A percentile compares a stretch with the other conserved stretches of the same genome.
Conservation (phyloP, 805 yeast genomes). For the Candida germanica region DNA sequence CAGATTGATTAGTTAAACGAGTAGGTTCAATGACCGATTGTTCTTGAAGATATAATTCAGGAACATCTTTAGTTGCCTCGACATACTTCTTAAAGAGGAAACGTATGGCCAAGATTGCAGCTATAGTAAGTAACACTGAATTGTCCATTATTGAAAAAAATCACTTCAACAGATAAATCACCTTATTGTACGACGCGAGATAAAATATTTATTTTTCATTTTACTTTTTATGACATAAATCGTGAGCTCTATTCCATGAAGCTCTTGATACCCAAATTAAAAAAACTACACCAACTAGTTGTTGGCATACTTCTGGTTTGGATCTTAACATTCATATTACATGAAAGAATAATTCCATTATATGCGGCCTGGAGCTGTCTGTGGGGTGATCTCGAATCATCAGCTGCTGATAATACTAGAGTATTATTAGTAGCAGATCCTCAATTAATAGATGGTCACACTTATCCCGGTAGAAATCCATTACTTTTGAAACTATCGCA, state of each 20-base stretch:
- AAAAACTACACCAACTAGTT: slow-evolving; percentile 27
- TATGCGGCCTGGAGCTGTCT: slow-evolving; percentile 24
- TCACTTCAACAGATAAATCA: too few species aligned
- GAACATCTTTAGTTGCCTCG: slow-evolving; percentile 50
- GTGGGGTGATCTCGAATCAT: slow-evolving; percentile 22
- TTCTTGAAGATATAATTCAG: slow-evolving; percentile 52
- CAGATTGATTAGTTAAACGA: slow-evolving; percentile 66
- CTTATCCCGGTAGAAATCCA: slow-evolving; percentile 39
- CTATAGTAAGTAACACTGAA: slow-evolving; percentile 16
- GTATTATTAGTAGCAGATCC: slow-evolving; percentile 43
- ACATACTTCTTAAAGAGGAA: slow-evolving; percentile 21
- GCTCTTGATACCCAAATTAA: slow-evolving; percentile 14
- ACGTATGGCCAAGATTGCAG: slow-evolving; percentile 18
- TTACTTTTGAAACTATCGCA: slow-evolving; percentile 30
- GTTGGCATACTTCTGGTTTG: slow-evolving; percentile 22
- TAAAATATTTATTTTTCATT: too few species aligned
- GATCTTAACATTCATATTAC: slow-evolving; percentile 28
- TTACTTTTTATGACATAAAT: too few species aligned
- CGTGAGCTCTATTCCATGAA: slow-evolving; percentile 1
- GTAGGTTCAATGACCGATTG: slow-evolving; percentile 69
- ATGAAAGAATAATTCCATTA: slow-evolving; percentile 32
- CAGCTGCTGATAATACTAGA: slow-evolving; percentile 15
- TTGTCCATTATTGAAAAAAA: too few species aligned
- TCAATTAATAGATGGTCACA: slow-evolving; percentile 42
- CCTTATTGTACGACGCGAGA: too few species aligned